These are phyloP conservation scores for Claviceps humidiphila DNA, from an alignment of 2,329 filamentous ascomycete species.

Conservation along the genomic window DNA sequence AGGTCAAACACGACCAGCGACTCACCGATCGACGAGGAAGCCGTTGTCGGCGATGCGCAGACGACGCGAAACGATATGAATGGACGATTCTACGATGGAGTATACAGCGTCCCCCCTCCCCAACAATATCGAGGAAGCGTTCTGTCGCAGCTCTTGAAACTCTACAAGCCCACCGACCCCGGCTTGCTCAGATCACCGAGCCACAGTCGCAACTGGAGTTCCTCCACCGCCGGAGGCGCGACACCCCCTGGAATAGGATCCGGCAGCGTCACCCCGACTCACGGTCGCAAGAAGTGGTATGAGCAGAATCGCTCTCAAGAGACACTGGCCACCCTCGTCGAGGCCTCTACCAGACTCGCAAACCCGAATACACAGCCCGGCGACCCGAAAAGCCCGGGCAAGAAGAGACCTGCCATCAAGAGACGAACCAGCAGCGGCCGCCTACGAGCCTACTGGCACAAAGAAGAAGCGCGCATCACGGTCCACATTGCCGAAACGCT, in stretches of 20 bases:
- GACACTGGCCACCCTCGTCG: conserved; percentile 32
- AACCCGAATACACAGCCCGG: conserved; percentile 10
- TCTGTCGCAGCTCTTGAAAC: conserved; percentile 31
- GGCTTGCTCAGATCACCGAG: conserved; percentile 5
- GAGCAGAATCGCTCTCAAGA: conserved; percentile 33
- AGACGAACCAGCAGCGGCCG: conserved; percentile 23
- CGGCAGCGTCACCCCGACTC: conserved; percentile 28
- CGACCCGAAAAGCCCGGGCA: conserved; percentile 12
- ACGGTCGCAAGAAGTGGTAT: conserved; percentile 33
- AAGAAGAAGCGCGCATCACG: conserved; percentile 33
- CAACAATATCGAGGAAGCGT: conserved; percentile 31
- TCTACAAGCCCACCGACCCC: conserved; percentile 28
- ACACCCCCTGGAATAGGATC: conserved; percentile 22
- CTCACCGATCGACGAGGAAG: conserved; percentile 6
- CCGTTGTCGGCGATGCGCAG: conserved; percentile 7
- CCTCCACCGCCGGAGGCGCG: conserved; percentile 14
- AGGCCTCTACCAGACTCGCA: conserved; percentile 25
- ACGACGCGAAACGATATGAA: conserved; percentile 20
- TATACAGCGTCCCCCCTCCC: conserved; percentile 27
- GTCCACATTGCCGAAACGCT: conserved; percentile 52
- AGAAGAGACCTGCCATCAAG: conserved; percentile 23
- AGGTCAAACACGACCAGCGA: conserved; percentile 6
- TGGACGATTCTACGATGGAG: conserved; percentile 26
- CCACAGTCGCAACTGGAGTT: conserved; percentile 14
- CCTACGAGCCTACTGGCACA: conserved; percentile 26